phyloP scores from a whole-genome alignment of 345 rosid genomes.

The Lepidium sativum region DNA sequence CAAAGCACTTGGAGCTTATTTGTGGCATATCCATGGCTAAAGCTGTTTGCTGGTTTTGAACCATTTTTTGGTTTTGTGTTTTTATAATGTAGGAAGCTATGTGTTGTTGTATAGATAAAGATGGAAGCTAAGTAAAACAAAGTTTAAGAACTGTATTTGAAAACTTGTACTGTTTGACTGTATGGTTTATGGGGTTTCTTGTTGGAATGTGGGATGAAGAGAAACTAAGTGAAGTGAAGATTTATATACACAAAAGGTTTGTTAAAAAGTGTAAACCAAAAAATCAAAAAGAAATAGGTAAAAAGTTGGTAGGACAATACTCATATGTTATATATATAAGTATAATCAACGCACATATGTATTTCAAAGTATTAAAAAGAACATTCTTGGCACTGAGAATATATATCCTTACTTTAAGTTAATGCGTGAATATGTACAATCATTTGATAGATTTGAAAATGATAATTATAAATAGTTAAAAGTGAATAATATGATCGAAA shows the following conservation, averaged over 20 bases:
- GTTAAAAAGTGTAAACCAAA: constrained; percentile 5
- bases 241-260: constrained; percentile 13
- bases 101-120: background rate
- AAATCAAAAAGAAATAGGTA: background rate
- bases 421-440: background rate
- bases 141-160: background rate
- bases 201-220: background rate
- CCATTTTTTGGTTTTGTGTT: background rate
- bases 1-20: constrained; percentile 46
- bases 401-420: constrained; percentile 1
- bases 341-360: too few species aligned
- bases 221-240: background rate
- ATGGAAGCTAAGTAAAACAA: background rate
- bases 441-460: background rate
- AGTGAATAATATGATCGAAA: too few species aligned
- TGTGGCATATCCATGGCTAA: constrained; percentile 34
- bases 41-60: constrained; percentile 16
- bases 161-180: background rate
- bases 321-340: background rate
- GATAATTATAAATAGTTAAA: background rate
- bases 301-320: constrained; percentile 8
- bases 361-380: background rate
- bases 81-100: background rate
- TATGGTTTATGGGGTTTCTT: background rate
- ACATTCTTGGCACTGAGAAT: background rate